Percentiles rank a stretch among this genome's conserved stretches.
Evolutionary conservation across 768 basidiomycete species (phyloP).

Genomic region (Pulveroboletus sp.): DNA sequence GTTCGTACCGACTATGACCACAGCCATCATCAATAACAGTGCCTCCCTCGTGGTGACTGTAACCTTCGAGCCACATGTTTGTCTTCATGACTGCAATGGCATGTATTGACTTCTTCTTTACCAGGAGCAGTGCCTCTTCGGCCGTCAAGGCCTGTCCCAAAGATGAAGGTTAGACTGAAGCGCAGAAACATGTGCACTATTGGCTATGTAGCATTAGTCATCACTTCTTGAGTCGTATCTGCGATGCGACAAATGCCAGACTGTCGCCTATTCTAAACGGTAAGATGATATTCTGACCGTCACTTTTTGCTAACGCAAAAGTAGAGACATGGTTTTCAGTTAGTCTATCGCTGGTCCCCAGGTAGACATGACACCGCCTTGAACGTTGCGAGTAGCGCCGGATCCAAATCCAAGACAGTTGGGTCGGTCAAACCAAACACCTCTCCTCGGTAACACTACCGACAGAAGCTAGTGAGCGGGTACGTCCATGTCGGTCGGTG

Average conservation of each 20-base stretch:
- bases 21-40: background rate
- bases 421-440: background rate
- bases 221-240: too few relatives aligned
- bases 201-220: background rate
- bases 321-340: too few relatives aligned
- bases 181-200: too few relatives aligned
- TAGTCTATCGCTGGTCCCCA: constrained; percentile 80
- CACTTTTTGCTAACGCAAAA: too few relatives aligned
- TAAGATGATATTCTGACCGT: background rate
- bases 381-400: constrained; percentile 61
- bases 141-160: background rate
- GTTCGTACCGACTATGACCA: background rate
- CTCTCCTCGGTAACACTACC: too few relatives aligned
- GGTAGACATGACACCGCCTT: constrained; percentile 88
- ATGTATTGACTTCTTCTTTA: too few relatives aligned
- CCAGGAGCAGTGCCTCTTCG: background rate
- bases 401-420: background rate
- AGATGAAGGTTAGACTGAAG: background rate
- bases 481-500: background rate
- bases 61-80: too few relatives aligned
- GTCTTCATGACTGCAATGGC: background rate
- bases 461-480: too few relatives aligned
- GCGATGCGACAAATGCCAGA: background rate
- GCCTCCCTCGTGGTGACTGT: background rate
- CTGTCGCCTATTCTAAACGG: background rate